These are phyloP conservation scores for Ceraceosorus guamensis DNA, from an alignment of 1,284 basidiomycete genomes.

Conservation along the genomic window DNA sequence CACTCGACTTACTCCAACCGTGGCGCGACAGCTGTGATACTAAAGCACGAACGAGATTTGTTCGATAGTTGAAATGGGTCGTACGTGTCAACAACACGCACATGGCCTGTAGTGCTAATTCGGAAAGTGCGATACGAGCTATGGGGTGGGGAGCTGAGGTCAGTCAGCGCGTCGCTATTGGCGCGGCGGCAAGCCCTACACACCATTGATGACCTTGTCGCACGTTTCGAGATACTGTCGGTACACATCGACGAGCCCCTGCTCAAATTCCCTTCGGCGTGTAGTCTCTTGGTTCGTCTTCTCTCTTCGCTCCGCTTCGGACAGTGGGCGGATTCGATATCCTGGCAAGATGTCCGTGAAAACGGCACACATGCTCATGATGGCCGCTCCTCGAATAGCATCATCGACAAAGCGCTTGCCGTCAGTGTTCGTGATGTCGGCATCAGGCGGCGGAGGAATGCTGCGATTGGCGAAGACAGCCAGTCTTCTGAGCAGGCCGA, in stretches of 20 bases:
- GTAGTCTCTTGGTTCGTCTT: slow-evolving; percentile 91
- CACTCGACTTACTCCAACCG: slow-evolving; percentile 58
- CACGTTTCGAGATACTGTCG: slow-evolving; percentile 78
- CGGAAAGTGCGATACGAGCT: slow-evolving; percentile 5
- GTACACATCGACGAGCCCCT: slow-evolving; percentile 83
- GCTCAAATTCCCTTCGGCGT: slow-evolving; percentile 86
- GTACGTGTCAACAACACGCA: slow-evolving; percentile 73
- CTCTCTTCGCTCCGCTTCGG: slow-evolving; percentile 81
- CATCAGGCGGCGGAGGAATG: slow-evolving; percentile 20
- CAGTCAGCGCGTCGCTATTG: slow-evolving; percentile 1
- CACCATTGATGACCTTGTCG: slow-evolving; percentile 79
- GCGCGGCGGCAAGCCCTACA: slow-evolving; percentile 35
- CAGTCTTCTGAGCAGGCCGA: slow-evolving; percentile 33
- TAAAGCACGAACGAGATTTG: slow-evolving; percentile 82
- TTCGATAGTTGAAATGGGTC: slow-evolving; percentile 94
- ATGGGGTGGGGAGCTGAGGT: not conserved
- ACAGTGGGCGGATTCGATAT: slow-evolving; percentile 71
- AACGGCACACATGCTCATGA: slow-evolving; percentile 84
- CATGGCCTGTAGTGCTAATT: slow-evolving; percentile 70
- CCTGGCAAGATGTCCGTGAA: slow-evolving; percentile 89
- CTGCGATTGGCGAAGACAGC: slow-evolving; percentile 24
- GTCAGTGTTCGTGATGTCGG: not conserved
- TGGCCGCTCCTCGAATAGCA: slow-evolving; percentile 75
- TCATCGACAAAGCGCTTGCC: slow-evolving; percentile 59
- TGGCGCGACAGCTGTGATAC: slow-evolving; percentile 70